Base-by-base conservation (phyloP, 495 filamentous ascomycete genomes). In the Astrothelium subdiscretum region DNA sequence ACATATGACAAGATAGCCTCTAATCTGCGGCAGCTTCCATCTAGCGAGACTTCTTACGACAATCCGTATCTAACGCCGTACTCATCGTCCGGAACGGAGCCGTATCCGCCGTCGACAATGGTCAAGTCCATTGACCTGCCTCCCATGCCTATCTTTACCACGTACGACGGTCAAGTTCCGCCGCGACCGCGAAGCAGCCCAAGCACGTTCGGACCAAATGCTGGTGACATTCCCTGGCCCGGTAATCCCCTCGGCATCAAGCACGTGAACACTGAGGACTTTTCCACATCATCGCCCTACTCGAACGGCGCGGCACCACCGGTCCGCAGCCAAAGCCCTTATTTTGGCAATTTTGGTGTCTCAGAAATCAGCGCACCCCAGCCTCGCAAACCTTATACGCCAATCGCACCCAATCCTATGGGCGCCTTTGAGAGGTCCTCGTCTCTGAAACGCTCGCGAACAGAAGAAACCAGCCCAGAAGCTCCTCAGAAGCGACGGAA, bases 141-240 rank as follows among this genome's bases (percentile, higher is more conserved):
- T 18, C 63, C 67, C 4, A 59, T 69, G 18, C 65, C 65, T 1
- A 59, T 65, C 20, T 57, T 67, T 59, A 59, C 66, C 5, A 20
- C 58, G 18, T 64, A 57, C 24, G 24, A 29, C 31, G n/a, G 13
- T 27, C 67, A 52, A 31, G 52, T 57, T 31, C 59, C 48, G 26
- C 59, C 38, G 31, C 59, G 71, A 27, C 73, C 72, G n/a, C 67
- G 65, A 40, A 74, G 72, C 60, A 74, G 69, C 61, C 72, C 73
- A 4, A 73, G 71, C 61, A 71, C 71, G 11, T 74, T 74, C 48
- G 67, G 71, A 20, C 72, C 72, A 0, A 65, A 60, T 32, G 63
- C 63, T 12, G 72, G 74, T 0, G 68, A 66, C 32, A 32, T 65
- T 1, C 22, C 38, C 5, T 76, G 73, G 73, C 65, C 68, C 6